A percentile compares a stretch with the other conserved stretches of the same genome.
Conservation (phyloP, 1,284 basidiomycete genomes). For the Chalciporus piperatoides region DNA sequence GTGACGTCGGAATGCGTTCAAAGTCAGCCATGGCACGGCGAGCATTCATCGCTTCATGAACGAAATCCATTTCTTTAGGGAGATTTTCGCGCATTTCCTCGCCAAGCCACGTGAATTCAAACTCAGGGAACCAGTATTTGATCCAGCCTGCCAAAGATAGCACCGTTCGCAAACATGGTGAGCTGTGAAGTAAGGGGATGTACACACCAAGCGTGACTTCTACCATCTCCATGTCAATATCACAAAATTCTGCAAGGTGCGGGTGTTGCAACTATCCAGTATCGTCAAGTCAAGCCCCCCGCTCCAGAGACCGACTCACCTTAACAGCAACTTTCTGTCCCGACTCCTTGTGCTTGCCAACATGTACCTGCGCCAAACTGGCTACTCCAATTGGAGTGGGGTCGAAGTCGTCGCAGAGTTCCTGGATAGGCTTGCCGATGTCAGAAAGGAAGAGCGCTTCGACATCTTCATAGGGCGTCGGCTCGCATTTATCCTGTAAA, state of each 20-base stretch:
- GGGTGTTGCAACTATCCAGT: conserved; percentile 81
- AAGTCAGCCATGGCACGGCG: conserved; percentile 74
- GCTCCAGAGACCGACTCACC: conserved; percentile 34
- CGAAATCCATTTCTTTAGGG: conserved; percentile 94
- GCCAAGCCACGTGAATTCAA: conserved; percentile 93
- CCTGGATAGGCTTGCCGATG: conserved; percentile 60
- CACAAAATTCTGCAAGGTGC: conserved; percentile 88
- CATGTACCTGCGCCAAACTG: conserved; percentile 93
- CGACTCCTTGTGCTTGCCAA: conserved; percentile 69
- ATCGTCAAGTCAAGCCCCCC: conserved; percentile 2
- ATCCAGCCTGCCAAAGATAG: conserved; percentile 59
- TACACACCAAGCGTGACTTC: conserved; percentile 70
- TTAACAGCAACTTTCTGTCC: conserved; percentile 90
- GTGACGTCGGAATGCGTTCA: conserved; percentile 64
- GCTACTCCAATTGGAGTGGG: conserved; percentile 92
- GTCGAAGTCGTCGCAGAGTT: conserved; percentile 82
- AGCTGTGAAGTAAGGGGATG: background rate
- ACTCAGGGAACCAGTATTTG: conserved; percentile 84
- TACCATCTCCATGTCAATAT: conserved; percentile 82
- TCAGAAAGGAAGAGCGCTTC: conserved; percentile 70
- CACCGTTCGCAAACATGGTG: conserved; percentile 1
- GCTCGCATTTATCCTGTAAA: conserved; percentile 83
- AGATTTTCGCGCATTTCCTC: conserved; percentile 92
- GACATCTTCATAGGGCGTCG: conserved; percentile 69
- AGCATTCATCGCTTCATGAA: conserved; percentile 88